Evolutionary conservation across 2,329 filamentous ascomycete genomes (phyloP), one percentile per base, ranked within the genome.

Genomic region (Metarhizium humberi): DNA sequence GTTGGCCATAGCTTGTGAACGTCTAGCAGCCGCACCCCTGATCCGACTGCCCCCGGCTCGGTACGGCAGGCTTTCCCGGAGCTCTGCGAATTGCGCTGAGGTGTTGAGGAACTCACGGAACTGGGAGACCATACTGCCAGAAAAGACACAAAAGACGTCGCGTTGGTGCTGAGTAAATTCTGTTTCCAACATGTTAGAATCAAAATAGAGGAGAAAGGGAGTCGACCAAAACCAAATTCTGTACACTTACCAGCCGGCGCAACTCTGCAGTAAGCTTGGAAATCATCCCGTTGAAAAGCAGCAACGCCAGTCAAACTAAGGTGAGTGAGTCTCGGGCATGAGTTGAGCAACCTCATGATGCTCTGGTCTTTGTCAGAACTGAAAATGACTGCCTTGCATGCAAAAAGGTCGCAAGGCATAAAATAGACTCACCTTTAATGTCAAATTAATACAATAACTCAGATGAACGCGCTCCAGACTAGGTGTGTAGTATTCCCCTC

Each of bases 111-210:
- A 88, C 32, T 86, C 80, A 46, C 92, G 86, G 30, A 99, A 81
- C 45, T 82, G 81, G 46, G 77, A 76, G 2, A 99, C 92, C 55
- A 92, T 92, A 30, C 82, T 80, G 6, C 94, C 92, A 2, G 92
- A 96, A 70, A 99, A 99, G 54, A 99, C 94, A 66, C 94, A 99
- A 68, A 99, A 99, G 7, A 97, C 90, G 53, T 92, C 87, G 59
- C 94, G 85, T 69, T 99, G 94, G 66, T 96, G 91, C 50, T 92
- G 88, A 18, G 92, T 97, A 68, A 99, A 99, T 71, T 97, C 94
- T 85, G 55, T 3, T 16, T 2, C 42, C 11, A 51, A n/a, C 20
- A 54, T 25, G 34, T 54, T 4, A 8, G 14, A 46, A 40, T 48
- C 45, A n/a, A 11, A 45, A 16, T 11, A 16, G 32, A 11, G 32